phyloP scores from a whole-genome alignment of 2,329 filamentous ascomycete genomes.

The Calonectria pseudoturangicola region DNA sequence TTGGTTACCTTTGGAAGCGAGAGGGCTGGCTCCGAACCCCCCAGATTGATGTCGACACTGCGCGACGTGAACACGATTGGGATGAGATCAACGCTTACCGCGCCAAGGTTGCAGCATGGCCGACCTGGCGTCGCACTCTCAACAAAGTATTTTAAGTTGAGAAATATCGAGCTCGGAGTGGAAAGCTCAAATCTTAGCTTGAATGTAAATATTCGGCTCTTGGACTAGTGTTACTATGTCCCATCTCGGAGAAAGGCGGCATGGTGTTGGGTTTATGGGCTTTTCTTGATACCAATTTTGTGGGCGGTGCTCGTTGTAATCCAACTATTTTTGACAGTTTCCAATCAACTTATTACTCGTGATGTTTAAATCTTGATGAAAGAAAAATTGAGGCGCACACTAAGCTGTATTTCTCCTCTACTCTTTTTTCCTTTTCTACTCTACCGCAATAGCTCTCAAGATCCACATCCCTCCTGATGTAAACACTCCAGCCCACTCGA shows the following conservation, averaged over 20 bases:
- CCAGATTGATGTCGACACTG: conserved; percentile 81
- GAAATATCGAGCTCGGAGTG: background rate
- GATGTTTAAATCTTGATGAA: too few relatives aligned
- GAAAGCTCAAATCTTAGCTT: background rate
- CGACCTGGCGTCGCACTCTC: conserved; percentile 68
- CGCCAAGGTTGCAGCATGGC: conserved; percentile 69
- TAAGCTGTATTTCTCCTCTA: background rate
- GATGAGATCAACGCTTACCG: conserved; percentile 75
- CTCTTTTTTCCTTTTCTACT: background rate
- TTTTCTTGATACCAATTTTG: conserved; percentile 51
- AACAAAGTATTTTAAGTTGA: conserved; percentile 61
- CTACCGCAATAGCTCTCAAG: too few relatives aligned
- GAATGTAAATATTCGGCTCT: conserved; percentile 18
- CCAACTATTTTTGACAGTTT: conserved; percentile 15
- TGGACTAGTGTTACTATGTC: background rate
- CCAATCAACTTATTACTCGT: too few relatives aligned
- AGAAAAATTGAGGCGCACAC: too few relatives aligned
- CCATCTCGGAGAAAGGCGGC: background rate
- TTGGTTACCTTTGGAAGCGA: conserved; percentile 80
- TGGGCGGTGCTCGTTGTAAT: conserved; percentile 11
- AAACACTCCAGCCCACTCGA: too few relatives aligned
- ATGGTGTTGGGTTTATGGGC: conserved; percentile 20
- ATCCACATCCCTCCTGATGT: too few relatives aligned
- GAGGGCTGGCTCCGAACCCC: conserved; percentile 73
- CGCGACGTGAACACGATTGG: conserved; percentile 80